Base-by-base conservation (phyloP, 192 early-diverging fungal genomes). In the Umbelopsis sp. region DNA sequence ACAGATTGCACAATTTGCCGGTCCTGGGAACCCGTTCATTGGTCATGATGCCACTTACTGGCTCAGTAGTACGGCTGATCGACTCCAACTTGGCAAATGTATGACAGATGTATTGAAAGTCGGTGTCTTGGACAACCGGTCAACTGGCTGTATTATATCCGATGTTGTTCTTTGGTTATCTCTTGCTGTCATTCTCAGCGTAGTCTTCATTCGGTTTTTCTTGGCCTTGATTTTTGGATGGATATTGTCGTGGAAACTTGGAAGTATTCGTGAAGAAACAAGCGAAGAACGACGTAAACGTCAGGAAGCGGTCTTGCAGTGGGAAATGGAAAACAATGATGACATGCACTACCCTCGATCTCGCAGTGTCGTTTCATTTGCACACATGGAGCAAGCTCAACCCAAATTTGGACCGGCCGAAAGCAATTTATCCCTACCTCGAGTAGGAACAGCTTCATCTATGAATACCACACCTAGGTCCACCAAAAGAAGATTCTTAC, bases 191-290 rank as follows among this genome's bases (percentile, higher is more conserved):
- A 88, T 90, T 76, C 70, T 92, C 29, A 85, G 89, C 71, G 85
- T 86, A 1, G 88, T 93, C 38, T 49, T 91, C 45, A 80, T 87
- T 65, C 86, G 89, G 56, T 96, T 96, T 73, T 77, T 88, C 65
- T 71, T 94, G 79, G 93, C 95, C 0, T 67, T 95, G 31, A 81
- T 88, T 45, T 96, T 94, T 84, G 87, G 87, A 34, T 96, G 94
- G 94, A 86, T 93, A 62, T 79, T 94, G 54, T 88, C 89, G 8
- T 85, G 89, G 81, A 83, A 89, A 25, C 80, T 97, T 34, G 95
- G 95, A 12, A 88, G 89, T 62, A 86, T 95, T 49, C 85, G 85
- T 41, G 80, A 86, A 70, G 85, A 89, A 70, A 84, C 90, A 38
- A 82, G 83, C 31, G 82, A 81, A 34, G 83, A 85, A 45, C 80